Evolutionary conservation across 495 filamentous ascomycete genomes (phyloP).

Genomic region (Cercophora samala): DNA sequence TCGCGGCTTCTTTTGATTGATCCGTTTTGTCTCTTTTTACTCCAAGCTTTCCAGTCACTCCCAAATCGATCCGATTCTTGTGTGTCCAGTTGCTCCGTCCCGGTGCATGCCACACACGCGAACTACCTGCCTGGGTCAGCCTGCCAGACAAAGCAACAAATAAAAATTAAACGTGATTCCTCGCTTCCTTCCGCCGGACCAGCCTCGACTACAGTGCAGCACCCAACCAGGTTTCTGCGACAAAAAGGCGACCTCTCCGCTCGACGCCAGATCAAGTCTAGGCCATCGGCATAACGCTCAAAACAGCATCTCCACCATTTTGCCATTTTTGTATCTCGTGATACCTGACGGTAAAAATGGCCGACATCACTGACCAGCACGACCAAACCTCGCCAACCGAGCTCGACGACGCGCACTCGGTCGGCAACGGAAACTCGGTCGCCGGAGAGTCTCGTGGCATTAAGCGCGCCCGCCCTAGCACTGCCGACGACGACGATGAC

Average conservation of each 20-base stretch:
- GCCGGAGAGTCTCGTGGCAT: constrained; percentile 70
- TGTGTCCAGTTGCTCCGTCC: background rate
- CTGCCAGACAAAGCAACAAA: constrained; percentile 38
- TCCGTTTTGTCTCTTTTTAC: constrained; percentile 13
- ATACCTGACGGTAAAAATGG: constrained; percentile 52
- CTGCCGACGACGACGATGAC: constrained; percentile 93
- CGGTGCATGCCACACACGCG: constrained; percentile 35
- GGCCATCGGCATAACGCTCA: constrained; percentile 57
- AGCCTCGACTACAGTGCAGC: constrained; percentile 51
- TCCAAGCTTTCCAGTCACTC: background rate
- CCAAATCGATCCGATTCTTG: constrained; percentile 2
- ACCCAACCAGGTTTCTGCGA: constrained; percentile 54
- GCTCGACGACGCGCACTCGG: constrained; percentile 59
- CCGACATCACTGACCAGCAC: constrained; percentile 61
- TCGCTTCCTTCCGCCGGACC: constrained; percentile 50
- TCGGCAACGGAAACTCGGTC: constrained; percentile 59
- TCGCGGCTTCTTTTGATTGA: constrained; percentile 17
- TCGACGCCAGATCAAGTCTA: constrained; percentile 57
- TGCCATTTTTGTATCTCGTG: constrained; percentile 46
- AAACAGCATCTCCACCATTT: constrained; percentile 56
- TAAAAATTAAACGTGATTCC: constrained; percentile 42
- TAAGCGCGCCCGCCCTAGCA: constrained; percentile 82
- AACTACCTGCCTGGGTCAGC: constrained; percentile 30
- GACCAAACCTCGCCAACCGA: constrained; percentile 57
- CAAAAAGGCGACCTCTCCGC: constrained; percentile 50